Percentiles rank a stretch among this genome's conserved stretches.
These are phyloP conservation scores for Mortierella sp. DNA, from an alignment of 371 early-diverging fungal species.

Conservation along the genomic window DNA sequence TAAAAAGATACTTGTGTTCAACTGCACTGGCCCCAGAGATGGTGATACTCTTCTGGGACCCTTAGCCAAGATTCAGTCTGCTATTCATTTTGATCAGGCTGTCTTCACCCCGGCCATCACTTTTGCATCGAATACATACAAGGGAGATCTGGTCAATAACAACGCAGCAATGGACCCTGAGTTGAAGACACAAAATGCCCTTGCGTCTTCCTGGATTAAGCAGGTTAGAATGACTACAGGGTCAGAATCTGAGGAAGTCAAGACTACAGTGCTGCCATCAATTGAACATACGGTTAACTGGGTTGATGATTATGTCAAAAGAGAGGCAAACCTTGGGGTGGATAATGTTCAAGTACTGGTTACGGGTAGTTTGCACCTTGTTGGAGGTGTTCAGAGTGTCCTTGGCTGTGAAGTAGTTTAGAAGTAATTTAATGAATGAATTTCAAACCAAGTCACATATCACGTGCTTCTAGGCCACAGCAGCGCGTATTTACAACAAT, in stretches of 20 bases:
- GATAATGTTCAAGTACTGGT: conserved; percentile 76
- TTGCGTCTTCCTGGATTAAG: conserved; percentile 31
- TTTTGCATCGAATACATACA: conserved; percentile 57
- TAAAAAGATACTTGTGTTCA: conserved; percentile 82
- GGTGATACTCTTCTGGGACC: conserved; percentile 67
- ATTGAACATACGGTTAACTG: conserved; percentile 84
- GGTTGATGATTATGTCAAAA: conserved; percentile 59
- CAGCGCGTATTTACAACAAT: neutral
- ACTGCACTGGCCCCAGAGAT: conserved; percentile 88
- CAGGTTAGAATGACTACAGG: conserved; percentile 31
- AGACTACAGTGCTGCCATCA: conserved; percentile 64
- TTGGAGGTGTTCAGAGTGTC: conserved; percentile 86
- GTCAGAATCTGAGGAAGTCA: conserved; percentile 8
- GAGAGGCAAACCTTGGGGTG: conserved; percentile 24
- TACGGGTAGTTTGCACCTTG: conserved; percentile 95
- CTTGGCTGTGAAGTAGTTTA: conserved; percentile 59
- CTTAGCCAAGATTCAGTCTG: conserved; percentile 59
- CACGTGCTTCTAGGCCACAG: neutral
- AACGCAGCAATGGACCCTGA: conserved; percentile 69
- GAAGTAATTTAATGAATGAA: too few relatives aligned
- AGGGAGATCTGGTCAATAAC: conserved; percentile 73
- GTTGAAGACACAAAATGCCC: conserved; percentile 55
- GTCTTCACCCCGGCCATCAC: conserved; percentile 85
- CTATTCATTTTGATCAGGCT: conserved; percentile 69
- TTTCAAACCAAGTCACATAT: neutral